Percentiles rank a stretch among this genome's conserved stretches.
These are phyloP conservation scores for Lyophyllum semitale DNA, from an alignment of 768 basidiomycete genomes.

Conservation along the genomic window DNA sequence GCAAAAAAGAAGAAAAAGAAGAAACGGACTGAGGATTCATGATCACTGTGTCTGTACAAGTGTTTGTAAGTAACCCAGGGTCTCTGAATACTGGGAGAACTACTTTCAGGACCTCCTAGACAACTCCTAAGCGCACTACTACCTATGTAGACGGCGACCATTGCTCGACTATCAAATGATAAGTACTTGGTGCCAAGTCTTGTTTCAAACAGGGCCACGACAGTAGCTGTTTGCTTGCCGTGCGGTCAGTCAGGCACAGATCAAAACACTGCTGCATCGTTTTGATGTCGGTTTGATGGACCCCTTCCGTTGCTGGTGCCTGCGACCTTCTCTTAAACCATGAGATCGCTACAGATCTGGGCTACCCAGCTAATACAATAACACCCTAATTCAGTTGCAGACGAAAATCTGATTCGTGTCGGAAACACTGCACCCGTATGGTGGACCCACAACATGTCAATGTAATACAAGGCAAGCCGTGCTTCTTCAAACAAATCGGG, in stretches of 20 bases:
- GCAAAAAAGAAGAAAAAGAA: constrained; percentile 36
- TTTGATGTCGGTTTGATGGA: no score
- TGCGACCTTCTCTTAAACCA: neutral
- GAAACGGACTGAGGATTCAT: constrained; percentile 24
- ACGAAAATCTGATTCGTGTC: neutral
- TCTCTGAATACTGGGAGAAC: neutral
- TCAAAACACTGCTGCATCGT: neutral
- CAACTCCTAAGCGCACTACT: no score
- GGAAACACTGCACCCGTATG: neutral
- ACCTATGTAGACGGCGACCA: no score
- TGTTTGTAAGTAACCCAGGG: neutral
- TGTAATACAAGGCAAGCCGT: neutral
- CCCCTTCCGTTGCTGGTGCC: no score
- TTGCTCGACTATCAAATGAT: no score
- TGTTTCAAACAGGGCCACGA: no score
- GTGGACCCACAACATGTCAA: neutral
- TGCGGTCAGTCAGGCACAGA: neutral
- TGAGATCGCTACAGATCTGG: no score
- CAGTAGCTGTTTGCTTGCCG: no score
- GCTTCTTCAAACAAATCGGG: neutral
- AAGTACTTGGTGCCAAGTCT: no score
- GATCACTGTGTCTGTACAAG: neutral
- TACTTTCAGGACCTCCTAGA: no score
- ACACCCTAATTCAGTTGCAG: neutral
- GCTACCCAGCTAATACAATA: no score